phyloP scores from a whole-genome alignment of 176 grass and related monocot genomes.

The Eleusine indica region DNA sequence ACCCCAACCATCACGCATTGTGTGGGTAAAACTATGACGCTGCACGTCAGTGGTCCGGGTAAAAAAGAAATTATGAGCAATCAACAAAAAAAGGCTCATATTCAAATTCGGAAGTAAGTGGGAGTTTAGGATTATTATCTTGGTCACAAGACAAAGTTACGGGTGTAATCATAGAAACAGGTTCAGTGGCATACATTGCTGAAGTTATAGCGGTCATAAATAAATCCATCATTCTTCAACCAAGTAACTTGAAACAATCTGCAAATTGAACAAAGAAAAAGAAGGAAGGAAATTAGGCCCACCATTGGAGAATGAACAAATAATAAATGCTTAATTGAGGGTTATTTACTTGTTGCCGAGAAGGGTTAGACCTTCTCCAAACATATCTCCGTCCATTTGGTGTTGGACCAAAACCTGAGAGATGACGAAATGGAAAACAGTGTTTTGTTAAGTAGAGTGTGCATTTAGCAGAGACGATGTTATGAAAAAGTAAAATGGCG shows the following conservation, averaged over 20 bases:
- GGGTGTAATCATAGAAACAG: slow-evolving; percentile 9
- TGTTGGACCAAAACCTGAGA: slow-evolving; percentile 60
- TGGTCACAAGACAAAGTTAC: not conserved
- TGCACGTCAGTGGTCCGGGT: slow-evolving; percentile 32
- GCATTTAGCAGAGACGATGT: not conserved
- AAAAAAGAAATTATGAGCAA: too few relatives aligned
- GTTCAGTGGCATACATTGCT: slow-evolving; percentile 60
- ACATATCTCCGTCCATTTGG: slow-evolving; percentile 68
- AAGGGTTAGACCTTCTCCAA: slow-evolving; percentile 88
- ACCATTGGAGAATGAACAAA: not conserved
- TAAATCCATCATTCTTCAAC: slow-evolving; percentile 72
- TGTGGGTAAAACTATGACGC: slow-evolving; percentile 72
- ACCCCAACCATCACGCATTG: slow-evolving; percentile 93
- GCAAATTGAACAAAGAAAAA: slow-evolving; percentile 18
- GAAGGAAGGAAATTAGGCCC: not conserved
- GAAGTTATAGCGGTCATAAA: slow-evolving; percentile 79
- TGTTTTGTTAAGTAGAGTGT: not conserved
- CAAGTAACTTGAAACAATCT: slow-evolving; percentile 97
- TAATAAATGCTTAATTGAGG: not conserved
- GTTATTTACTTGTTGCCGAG: slow-evolving; percentile 69
- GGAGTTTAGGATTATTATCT: not conserved
- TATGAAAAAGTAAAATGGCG: not conserved
- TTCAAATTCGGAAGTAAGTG: not conserved
- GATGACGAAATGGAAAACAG: not conserved
- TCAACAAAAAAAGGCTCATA: too few relatives aligned